Conservation (phyloP, 1,284 basidiomycete species). For the Serendipita sp. region DNA sequence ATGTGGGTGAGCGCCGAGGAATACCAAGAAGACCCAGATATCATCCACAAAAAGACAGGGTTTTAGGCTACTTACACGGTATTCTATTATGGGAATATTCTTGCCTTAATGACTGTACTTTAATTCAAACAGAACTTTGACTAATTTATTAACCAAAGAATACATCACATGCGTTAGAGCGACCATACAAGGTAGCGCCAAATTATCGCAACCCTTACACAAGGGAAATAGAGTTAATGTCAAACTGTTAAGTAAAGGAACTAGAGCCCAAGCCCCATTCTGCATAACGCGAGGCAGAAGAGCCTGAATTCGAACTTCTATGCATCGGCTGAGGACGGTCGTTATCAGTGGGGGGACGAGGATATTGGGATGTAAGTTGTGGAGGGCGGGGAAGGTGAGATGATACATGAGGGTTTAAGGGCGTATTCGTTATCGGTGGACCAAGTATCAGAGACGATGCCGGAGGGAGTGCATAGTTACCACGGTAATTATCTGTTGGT, state of each 20-base stretch:
- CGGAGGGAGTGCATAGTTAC: background rate
- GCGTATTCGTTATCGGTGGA: background rate
- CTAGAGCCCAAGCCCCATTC: conserved; percentile 1
- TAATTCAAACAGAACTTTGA: too few species aligned
- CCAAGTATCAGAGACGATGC: background rate
- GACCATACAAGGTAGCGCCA: too few species aligned
- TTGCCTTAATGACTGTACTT: too few species aligned
- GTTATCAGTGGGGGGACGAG: background rate
- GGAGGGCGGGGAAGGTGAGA: background rate
- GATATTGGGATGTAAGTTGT: background rate
- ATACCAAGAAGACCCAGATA: conserved; percentile 97
- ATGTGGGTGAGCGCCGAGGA: conserved; percentile 99
- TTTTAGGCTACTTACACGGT: conserved; percentile 29
- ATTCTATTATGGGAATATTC: background rate
- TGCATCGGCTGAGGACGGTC: background rate
- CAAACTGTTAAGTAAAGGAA: background rate
- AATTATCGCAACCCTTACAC: too few species aligned
- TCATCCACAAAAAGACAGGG: conserved; percentile 85
- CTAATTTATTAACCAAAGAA: background rate
- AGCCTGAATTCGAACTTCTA: background rate
- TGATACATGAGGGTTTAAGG: background rate
- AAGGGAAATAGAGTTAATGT: background rate
- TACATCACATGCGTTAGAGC: background rate
- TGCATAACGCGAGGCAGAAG: background rate
- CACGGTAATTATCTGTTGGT: background rate